Conservation (phyloP, 495 filamentous ascomycete species). For the Parathielavia hyrcaniae region DNA sequence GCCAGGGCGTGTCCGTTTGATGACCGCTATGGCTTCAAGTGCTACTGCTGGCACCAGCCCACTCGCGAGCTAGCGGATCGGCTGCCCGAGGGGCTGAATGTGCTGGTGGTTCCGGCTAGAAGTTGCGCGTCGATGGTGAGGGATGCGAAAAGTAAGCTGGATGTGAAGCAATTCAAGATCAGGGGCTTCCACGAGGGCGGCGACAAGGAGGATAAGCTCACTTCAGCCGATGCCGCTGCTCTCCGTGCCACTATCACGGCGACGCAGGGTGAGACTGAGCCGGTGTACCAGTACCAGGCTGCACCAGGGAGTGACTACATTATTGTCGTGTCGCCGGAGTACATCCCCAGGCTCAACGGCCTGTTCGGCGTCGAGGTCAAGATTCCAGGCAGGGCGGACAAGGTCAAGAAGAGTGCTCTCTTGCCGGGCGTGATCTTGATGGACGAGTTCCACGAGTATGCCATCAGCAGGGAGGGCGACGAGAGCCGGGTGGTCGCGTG, state of each 20-base stretch:
- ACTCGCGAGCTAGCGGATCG: slow-evolving; percentile 23
- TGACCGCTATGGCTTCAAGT: slow-evolving; percentile 20
- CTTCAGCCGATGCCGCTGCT: slow-evolving; percentile 1
- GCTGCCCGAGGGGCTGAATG: slow-evolving; percentile 23
- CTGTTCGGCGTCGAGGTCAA: slow-evolving; percentile 11
- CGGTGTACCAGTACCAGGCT: slow-evolving; percentile 9
- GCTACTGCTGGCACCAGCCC: slow-evolving; percentile 23
- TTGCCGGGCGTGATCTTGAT: slow-evolving; percentile 25
- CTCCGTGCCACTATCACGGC: slow-evolving; percentile 9
- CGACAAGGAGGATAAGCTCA: slow-evolving; percentile 19
- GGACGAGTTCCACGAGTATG: slow-evolving; percentile 32
- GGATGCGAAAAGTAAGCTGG: slow-evolving; percentile 26
- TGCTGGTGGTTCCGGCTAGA: slow-evolving; percentile 20
- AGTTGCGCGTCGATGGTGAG: slow-evolving; percentile 15
- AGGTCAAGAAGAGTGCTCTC: slow-evolving; percentile 14
- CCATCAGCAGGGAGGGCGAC: not conserved
- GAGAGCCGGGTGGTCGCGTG: slow-evolving; percentile 12
- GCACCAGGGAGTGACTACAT: slow-evolving; percentile 16
- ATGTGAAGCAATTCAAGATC: slow-evolving; percentile 22
- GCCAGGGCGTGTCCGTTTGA: slow-evolving; percentile 18
- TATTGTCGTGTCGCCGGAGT: slow-evolving; percentile 19
- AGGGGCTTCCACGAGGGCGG: slow-evolving; percentile 2
- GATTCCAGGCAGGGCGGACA: not conserved
- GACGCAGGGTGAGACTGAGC: not conserved
- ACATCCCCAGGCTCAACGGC: slow-evolving; percentile 1